These are phyloP conservation scores for Talaromyces trachyspermus DNA, from an alignment of 495 filamentous ascomycete species.

Conservation along the genomic window DNA sequence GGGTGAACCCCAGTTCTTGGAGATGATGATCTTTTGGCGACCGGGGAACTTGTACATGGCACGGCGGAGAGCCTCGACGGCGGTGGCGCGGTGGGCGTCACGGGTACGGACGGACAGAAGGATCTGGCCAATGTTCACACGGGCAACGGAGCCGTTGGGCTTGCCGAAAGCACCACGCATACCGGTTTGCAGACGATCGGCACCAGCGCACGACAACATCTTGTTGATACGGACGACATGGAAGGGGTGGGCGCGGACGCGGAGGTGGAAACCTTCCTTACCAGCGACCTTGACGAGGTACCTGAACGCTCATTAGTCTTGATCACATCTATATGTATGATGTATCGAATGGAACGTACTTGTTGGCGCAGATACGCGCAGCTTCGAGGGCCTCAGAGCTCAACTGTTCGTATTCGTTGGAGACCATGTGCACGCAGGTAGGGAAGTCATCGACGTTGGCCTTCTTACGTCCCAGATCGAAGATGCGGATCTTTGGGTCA, in stretches of 20 bases:
- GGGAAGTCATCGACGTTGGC: slow-evolving; percentile 98
- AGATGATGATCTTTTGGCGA: slow-evolving; percentile 99
- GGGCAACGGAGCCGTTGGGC: slow-evolving; percentile 94
- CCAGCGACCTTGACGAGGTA: slow-evolving; percentile 94
- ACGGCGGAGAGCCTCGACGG: slow-evolving; percentile 96
- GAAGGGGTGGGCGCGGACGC: slow-evolving; percentile 96
- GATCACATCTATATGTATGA: background rate
- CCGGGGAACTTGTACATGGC: slow-evolving; percentile 99
- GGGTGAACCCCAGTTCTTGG: slow-evolving; percentile 99
- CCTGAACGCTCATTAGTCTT: slow-evolving; percentile 28
- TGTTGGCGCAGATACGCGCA: slow-evolving; percentile 99
- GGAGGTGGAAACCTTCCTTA: slow-evolving; percentile 99
- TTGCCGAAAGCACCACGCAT: slow-evolving; percentile 99
- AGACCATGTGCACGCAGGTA: slow-evolving; percentile 94
- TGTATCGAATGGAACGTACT: slow-evolving; percentile 45
- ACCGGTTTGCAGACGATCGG: slow-evolving; percentile 99
- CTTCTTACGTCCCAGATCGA: slow-evolving; percentile 98
- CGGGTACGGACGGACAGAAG: slow-evolving; percentile 92
- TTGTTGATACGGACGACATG: slow-evolving; percentile 99
- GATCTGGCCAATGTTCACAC: slow-evolving; percentile 99
- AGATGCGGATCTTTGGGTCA: slow-evolving; percentile 98
- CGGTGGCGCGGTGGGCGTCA: slow-evolving; percentile 81
- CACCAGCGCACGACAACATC: slow-evolving; percentile 99
- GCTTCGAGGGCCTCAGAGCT: slow-evolving; percentile 98
- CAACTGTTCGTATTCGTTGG: slow-evolving; percentile 99